Evolutionary conservation across 2,329 filamentous ascomycete genomes (phyloP).

Genomic region (Juglanconis sp.): DNA sequence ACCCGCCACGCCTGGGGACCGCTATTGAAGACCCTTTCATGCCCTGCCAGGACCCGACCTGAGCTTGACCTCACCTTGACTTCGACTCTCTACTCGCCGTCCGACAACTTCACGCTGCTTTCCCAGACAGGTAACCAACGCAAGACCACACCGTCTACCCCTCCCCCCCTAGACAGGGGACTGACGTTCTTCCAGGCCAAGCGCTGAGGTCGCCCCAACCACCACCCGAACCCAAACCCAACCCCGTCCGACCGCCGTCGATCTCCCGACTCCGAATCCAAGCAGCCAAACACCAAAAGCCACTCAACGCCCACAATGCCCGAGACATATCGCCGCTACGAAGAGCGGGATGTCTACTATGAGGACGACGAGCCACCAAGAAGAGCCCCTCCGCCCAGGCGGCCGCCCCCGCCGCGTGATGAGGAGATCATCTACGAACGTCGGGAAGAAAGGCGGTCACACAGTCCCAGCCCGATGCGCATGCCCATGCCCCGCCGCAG

Average conservation of each 20-base stretch:
- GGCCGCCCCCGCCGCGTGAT: conserved; percentile 21
- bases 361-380: conserved; percentile 26
- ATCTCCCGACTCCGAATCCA: conserved; percentile 5
- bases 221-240: not conserved
- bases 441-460: conserved; percentile 14
- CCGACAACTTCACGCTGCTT: not conserved
- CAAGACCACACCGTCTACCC: not conserved
- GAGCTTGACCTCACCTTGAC: not conserved
- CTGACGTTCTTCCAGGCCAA: not conserved
- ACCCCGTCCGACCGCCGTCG: not conserved
- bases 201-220: conserved; percentile 1
- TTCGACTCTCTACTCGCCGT: not conserved
- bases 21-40: not conserved
- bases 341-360: conserved; percentile 45
- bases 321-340: conserved; percentile 31
- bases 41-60: not conserved
- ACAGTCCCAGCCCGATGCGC: conserved; percentile 5
- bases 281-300: not conserved
- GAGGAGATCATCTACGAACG: conserved; percentile 18
- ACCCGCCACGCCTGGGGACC: not conserved
- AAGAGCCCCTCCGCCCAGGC: conserved; percentile 10
- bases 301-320: conserved; percentile 22
- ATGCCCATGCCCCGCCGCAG: conserved; percentile 19
- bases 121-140: not conserved
- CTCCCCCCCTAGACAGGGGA: not conserved